Evolutionary conservation across 352 stramenopile genomes (phyloP).

Genomic region (Globisporangium solare): DNA sequence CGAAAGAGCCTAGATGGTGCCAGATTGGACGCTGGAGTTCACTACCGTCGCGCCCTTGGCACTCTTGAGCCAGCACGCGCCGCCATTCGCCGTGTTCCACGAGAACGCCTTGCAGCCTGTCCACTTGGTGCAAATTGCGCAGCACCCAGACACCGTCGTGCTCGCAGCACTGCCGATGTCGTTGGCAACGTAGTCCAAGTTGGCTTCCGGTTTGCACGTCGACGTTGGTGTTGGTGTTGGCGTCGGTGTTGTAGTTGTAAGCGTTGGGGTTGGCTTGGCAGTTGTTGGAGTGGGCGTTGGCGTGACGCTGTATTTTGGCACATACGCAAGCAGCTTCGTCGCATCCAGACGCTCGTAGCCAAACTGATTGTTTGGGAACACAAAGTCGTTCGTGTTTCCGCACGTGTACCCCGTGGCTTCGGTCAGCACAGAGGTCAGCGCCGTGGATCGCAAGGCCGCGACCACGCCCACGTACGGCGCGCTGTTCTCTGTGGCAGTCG

Average conservation of each 20-base stretch:
- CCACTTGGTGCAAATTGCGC: slow-evolving; percentile 16
- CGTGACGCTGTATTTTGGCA: no score
- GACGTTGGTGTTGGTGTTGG: not conserved
- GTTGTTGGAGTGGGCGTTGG: not conserved
- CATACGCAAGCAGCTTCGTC: not conserved
- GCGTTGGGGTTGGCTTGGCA: no score
- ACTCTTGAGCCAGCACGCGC: slow-evolving; percentile 61
- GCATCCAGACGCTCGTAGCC: no score
- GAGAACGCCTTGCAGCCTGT: slow-evolving; percentile 39
- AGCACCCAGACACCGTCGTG: slow-evolving; percentile 23
- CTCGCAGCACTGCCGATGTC: slow-evolving; percentile 25
- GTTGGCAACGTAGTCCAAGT: slow-evolving; percentile 21
- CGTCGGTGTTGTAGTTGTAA: not conserved
- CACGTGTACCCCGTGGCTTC: slow-evolving; percentile 27
- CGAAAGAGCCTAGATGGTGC: no score
- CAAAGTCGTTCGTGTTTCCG: slow-evolving; percentile 27
- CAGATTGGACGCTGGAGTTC: slow-evolving; percentile 8
- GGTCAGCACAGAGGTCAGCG: no score
- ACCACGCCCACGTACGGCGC: no score
- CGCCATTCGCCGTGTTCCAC: slow-evolving; percentile 41
- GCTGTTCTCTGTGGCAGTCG: no score
- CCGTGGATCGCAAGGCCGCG: no score
- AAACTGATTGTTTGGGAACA: slow-evolving; percentile 37
- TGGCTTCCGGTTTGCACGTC: slow-evolving; percentile 3
- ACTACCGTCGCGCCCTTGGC: slow-evolving; percentile 13